These are phyloP conservation scores for Sporothrix sp. DNA, from an alignment of 2,329 filamentous ascomycete species.

Conservation along the genomic window DNA sequence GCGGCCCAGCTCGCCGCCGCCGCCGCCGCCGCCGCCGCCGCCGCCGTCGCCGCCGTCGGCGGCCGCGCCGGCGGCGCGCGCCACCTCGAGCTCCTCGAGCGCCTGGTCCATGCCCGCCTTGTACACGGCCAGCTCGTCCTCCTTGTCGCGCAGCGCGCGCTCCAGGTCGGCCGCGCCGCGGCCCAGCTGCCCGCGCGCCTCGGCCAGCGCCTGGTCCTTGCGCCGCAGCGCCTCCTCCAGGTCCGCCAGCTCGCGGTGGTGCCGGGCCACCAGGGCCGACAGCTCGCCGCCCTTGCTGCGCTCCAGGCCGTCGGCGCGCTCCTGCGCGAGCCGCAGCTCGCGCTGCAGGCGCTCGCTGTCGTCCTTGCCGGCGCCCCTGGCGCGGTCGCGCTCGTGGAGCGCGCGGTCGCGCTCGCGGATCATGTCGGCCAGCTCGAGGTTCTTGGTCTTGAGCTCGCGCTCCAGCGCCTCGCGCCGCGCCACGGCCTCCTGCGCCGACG, in stretches of 20 bases:
- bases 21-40: too few species aligned
- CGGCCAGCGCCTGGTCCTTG: conserved; percentile 81
- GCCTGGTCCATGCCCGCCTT: conserved; percentile 97
- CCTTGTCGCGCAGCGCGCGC: conserved; percentile 78
- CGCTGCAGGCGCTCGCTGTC: conserved; percentile 91
- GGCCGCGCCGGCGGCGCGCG: conserved; percentile 61
- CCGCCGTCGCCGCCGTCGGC: too few species aligned
- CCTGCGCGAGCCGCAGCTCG: conserved; percentile 83
- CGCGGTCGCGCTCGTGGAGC: conserved; percentile 81
- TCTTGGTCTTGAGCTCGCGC: conserved; percentile 98
- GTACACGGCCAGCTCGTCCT: conserved; percentile 96
- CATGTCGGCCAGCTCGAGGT: conserved; percentile 97
- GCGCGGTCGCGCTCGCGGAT: conserved; percentile 92
- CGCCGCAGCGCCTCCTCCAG: conserved; percentile 83
- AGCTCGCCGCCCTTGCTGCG: conserved; percentile 90
- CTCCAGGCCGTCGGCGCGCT: conserved; percentile 86
- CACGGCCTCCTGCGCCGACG: conserved; percentile 93
- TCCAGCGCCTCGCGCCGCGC: conserved; percentile 90
- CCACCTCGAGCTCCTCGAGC: conserved; percentile 80
- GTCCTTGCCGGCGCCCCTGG: conserved; percentile 79
- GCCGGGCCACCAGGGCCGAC: conserved; percentile 86
- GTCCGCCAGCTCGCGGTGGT: conserved; percentile 95
- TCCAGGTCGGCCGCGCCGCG: conserved; percentile 83
- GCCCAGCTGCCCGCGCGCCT: conserved; percentile 65
- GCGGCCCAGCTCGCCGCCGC: conserved; percentile 83